Conservation (phyloP, 495 filamentous ascomycete species). For the Aspergillus wentii region DNA sequence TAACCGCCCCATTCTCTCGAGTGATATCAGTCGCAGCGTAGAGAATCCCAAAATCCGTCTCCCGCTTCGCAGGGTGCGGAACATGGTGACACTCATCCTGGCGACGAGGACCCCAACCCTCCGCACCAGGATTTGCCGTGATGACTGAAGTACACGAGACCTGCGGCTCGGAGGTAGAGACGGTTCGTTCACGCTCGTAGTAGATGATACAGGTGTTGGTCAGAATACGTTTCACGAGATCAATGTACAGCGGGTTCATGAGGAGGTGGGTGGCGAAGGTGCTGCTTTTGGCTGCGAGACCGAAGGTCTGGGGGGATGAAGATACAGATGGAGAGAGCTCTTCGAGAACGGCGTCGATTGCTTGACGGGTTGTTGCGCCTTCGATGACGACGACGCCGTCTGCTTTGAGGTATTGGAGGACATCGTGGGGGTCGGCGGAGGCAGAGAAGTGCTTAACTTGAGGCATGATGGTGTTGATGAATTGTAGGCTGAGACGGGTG, state of each 20-base stretch:
- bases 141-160: slow-evolving; percentile 2
- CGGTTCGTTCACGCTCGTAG: slow-evolving; percentile 3
- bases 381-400: too few relatives aligned
- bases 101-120: slow-evolving; percentile 3
- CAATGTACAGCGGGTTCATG: slow-evolving; percentile 5
- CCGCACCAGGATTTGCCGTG: not conserved
- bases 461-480: not conserved
- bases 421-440: slow-evolving; percentile 2
- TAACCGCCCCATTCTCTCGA: slow-evolving; percentile 1
- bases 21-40: slow-evolving; percentile 5
- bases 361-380: too few relatives aligned
- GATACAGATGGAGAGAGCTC: too few relatives aligned
- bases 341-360: too few relatives aligned
- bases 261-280: slow-evolving; percentile 6
- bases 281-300: slow-evolving; percentile 2
- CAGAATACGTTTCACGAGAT: slow-evolving; percentile 2
- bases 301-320: too few relatives aligned
- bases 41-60: slow-evolving; percentile 4
- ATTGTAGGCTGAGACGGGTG: too few relatives aligned
- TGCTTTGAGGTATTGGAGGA: too few relatives aligned
- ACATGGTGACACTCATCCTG: slow-evolving; percentile 8
- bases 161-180: slow-evolving; percentile 2
- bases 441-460: slow-evolving; percentile 4
- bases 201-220: slow-evolving; percentile 5
- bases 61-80: slow-evolving; percentile 3